These are phyloP conservation scores for Kappamyces sp. DNA, from an alignment of 192 early-diverging fungal genomes.

Conservation along the genomic window DNA sequence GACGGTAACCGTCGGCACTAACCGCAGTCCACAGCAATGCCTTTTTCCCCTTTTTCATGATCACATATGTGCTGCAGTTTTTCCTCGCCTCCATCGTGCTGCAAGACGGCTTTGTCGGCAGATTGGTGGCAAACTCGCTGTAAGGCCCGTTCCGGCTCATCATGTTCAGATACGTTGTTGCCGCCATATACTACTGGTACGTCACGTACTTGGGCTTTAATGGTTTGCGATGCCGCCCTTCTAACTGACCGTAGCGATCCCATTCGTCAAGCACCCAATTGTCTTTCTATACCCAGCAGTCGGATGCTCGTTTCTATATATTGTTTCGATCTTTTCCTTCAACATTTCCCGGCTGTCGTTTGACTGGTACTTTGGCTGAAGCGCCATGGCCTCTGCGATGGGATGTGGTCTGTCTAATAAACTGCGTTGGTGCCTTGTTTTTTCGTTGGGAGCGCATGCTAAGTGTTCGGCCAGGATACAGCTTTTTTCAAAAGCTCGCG, in stretches of 20 bases:
- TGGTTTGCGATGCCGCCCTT: slow-evolving; percentile 38
- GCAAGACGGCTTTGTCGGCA: slow-evolving; percentile 69
- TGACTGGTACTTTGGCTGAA: slow-evolving; percentile 65
- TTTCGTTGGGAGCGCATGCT: too few relatives aligned
- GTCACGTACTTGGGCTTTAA: slow-evolving; percentile 92
- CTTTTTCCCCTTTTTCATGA: slow-evolving; percentile 82
- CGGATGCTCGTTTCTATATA: slow-evolving; percentile 38
- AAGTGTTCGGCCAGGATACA: too few relatives aligned
- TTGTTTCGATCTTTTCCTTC: slow-evolving; percentile 41
- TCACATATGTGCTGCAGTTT: slow-evolving; percentile 88
- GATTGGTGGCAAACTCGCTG: slow-evolving; percentile 82
- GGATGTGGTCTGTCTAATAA: too few relatives aligned
- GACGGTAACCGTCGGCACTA: too few relatives aligned
- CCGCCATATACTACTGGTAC: slow-evolving; percentile 73
- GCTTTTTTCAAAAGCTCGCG: too few relatives aligned
- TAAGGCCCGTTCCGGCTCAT: too few relatives aligned
- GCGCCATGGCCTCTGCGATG: too few relatives aligned
- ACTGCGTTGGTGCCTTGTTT: too few relatives aligned
- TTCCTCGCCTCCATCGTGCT: slow-evolving; percentile 82
- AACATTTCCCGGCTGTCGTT: slow-evolving; percentile 73
- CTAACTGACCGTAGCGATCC: slow-evolving; percentile 58
- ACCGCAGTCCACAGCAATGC: slow-evolving; percentile 97
- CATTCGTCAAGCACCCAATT: slow-evolving; percentile 84
- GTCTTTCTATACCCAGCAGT: slow-evolving; percentile 85
- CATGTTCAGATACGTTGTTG: slow-evolving; percentile 80